Percentiles rank a stretch among this genome's conserved stretches.
Evolutionary conservation across 176 grass and related monocot genomes (phyloP).

Genomic region (Echinochloa phyllopogon): DNA sequence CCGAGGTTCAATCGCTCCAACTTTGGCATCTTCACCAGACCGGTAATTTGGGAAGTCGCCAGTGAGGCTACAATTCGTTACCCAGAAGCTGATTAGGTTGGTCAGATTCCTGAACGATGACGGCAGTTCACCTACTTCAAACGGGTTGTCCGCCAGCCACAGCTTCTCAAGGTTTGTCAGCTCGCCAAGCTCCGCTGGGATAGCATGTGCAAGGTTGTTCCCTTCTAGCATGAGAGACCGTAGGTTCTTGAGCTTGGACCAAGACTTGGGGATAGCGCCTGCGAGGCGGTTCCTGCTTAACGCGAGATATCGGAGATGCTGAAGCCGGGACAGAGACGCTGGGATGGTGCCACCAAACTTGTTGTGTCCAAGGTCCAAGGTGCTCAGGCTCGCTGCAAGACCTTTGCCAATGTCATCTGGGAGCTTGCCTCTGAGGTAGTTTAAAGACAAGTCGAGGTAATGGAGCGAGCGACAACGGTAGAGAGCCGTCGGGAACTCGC

Average conservation of each 20-base stretch:
- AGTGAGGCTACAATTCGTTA: slow-evolving; percentile 35
- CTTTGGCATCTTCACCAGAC: slow-evolving; percentile 32
- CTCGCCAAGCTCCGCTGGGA: not conserved
- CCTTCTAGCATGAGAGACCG: fast-evolving
- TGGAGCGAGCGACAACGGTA: not conserved
- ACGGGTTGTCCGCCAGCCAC: not conserved
- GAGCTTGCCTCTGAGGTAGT: slow-evolving; percentile 48
- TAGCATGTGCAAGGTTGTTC: not conserved
- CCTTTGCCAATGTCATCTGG: slow-evolving; percentile 50
- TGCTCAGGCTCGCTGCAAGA: not conserved
- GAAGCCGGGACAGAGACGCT: not conserved
- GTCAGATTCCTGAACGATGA: not conserved
- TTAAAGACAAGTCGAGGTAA: slow-evolving; percentile 45
- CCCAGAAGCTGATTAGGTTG: not conserved
- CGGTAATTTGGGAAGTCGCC: slow-evolving; percentile 48
- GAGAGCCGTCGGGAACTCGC: slow-evolving; percentile 45
- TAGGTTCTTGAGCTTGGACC: not conserved
- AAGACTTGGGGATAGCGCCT: too few relatives aligned
- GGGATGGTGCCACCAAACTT: not conserved
- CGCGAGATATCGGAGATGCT: too few relatives aligned
- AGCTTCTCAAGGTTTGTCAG: not conserved
- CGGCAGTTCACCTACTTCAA: not conserved
- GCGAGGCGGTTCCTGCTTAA: too few relatives aligned
- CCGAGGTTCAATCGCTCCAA: slow-evolving; percentile 40
- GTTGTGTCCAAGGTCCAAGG: slow-evolving; percentile 14